Evolutionary conservation across 1,139 yeast species (phyloP).

Genomic region (Diutina sp.): DNA sequence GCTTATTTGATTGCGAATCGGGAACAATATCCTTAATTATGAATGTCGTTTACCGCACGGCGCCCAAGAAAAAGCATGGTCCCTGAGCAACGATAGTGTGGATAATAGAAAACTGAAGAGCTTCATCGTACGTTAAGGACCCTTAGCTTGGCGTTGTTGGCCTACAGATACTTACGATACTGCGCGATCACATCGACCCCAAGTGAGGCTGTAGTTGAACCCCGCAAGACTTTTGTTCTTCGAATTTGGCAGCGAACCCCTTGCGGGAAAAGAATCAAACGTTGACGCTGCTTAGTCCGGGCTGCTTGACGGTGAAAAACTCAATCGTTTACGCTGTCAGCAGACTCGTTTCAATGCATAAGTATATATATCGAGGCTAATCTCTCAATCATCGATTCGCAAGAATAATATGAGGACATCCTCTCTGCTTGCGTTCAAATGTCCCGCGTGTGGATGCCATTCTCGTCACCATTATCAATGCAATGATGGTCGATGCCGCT

Average conservation of each 20-base stretch:
- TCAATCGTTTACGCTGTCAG: not conserved
- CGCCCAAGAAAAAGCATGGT: not conserved
- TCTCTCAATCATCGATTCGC: not conserved
- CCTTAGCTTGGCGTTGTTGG: no score
- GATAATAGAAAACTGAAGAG: no score
- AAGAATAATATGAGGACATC: not conserved
- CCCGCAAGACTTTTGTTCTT: not conserved
- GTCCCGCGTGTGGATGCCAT: conserved; percentile 1
- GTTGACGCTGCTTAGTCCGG: not conserved
- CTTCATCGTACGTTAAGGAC: no score
- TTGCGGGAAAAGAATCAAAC: not conserved
- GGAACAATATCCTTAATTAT: not conserved
- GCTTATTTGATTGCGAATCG: not conserved
- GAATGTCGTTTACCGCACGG: not conserved
- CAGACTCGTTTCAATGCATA: not conserved
- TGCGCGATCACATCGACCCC: no score
- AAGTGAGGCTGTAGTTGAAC: not conserved
- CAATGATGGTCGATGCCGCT: not conserved
- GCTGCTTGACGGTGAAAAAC: not conserved
- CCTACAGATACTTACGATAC: no score
- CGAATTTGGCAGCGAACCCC: not conserved
- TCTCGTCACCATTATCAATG: not conserved
- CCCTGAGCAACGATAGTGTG: no score
- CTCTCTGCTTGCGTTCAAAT: not conserved
- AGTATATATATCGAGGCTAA: not conserved